These are phyloP conservation scores for Trypanosoma scelopori DNA, from an alignment of 208 protist species.

Conservation along the genomic window DNA sequence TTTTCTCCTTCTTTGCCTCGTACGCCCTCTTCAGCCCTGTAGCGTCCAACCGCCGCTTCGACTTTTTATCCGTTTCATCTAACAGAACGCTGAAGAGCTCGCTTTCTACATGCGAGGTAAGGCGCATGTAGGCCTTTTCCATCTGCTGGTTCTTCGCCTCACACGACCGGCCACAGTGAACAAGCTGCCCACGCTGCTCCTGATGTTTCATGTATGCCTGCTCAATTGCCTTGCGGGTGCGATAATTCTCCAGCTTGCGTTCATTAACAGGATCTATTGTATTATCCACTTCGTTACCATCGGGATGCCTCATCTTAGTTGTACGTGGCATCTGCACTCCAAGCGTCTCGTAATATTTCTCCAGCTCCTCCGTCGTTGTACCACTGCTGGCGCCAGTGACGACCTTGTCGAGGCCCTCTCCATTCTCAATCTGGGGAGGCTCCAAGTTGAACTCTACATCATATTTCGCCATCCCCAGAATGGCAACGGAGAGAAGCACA, in stretches of 20 bases:
- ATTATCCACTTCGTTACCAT: background rate
- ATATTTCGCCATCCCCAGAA: slow-evolving; percentile 71
- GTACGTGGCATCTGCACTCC: slow-evolving; percentile 61
- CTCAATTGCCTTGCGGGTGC: slow-evolving; percentile 71
- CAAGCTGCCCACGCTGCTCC: slow-evolving; percentile 69
- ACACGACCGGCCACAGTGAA: slow-evolving; percentile 74
- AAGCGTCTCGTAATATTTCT: slow-evolving; percentile 73
- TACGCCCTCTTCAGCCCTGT: slow-evolving; percentile 69
- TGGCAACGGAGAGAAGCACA: slow-evolving; percentile 42
- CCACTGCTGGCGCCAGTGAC: slow-evolving; percentile 15
- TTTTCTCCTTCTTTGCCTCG: slow-evolving; percentile 66
- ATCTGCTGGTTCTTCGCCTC: slow-evolving; percentile 78
- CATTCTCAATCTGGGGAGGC: slow-evolving; percentile 79
- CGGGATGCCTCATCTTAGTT: slow-evolving; percentile 5
- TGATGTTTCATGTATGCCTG: slow-evolving; percentile 62
- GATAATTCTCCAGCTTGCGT: slow-evolving; percentile 74
- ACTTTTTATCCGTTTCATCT: slow-evolving; percentile 78
- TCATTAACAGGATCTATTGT: slow-evolving; percentile 49
- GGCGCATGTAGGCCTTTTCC: slow-evolving; percentile 75
- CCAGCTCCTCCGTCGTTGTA: slow-evolving; percentile 42
- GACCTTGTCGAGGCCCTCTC: slow-evolving; percentile 66
- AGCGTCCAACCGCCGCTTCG: slow-evolving; percentile 43
- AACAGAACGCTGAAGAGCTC: slow-evolving; percentile 83
- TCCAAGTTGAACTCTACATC: slow-evolving; percentile 86
- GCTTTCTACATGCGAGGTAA: slow-evolving; percentile 81